Conservation (phyloP, 768 basidiomycete species). For the Tulasnella sp. region DNA sequence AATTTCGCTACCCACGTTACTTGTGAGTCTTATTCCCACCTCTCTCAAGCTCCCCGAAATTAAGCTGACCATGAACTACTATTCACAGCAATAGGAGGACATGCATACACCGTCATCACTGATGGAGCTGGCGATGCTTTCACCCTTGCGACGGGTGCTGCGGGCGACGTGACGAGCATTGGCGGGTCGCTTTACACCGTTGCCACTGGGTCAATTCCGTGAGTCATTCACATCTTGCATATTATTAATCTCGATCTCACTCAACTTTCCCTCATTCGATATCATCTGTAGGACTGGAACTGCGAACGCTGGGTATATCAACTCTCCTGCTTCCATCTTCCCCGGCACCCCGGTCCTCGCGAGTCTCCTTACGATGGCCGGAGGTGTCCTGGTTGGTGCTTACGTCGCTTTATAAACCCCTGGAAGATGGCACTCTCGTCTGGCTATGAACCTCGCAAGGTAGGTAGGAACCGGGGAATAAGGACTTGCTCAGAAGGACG, state of each 20-base stretch:
- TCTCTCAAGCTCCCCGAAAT: background rate
- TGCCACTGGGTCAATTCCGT: slow-evolving; percentile 4
- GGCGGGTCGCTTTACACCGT: background rate
- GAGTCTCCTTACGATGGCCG: slow-evolving; percentile 29
- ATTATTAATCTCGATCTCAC: background rate
- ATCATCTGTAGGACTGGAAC: slow-evolving; percentile 31
- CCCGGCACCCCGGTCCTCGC: slow-evolving; percentile 28
- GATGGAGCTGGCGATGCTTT: slow-evolving; percentile 7
- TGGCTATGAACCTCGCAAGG: background rate
- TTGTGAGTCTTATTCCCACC: background rate
- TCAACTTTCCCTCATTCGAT: slow-evolving; percentile 25
- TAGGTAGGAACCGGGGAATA: background rate
- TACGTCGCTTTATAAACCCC: slow-evolving; percentile 32
- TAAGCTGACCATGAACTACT: background rate
- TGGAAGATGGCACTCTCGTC: background rate
- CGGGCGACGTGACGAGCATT: slow-evolving; percentile 5
- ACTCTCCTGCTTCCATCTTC: slow-evolving; percentile 23
- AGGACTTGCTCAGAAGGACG: background rate
- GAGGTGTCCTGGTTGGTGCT: slow-evolving; percentile 36
- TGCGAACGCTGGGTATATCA: slow-evolving; percentile 21
- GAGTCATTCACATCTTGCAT: background rate
- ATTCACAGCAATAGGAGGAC: background rate
- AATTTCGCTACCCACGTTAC: background rate
- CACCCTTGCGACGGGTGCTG: slow-evolving; percentile 17
- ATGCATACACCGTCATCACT: slow-evolving; percentile 8